These are phyloP conservation scores for Euclidium syriacum DNA, from an alignment of 345 rosid genomes.

Conservation along the genomic window DNA sequence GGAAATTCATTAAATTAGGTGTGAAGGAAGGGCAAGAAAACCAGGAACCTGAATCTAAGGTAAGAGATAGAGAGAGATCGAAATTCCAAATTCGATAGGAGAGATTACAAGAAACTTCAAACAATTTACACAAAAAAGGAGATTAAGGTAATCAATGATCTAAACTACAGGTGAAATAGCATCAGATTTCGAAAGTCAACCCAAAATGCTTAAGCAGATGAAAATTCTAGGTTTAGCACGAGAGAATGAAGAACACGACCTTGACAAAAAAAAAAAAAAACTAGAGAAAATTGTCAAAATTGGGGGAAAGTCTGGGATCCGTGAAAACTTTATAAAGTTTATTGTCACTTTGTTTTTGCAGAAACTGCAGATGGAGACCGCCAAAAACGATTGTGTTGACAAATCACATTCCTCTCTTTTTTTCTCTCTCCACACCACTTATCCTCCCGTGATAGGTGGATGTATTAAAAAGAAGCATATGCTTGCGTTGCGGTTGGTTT, in stretches of 20 bases:
- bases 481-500: too few relatives aligned
- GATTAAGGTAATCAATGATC: neutral
- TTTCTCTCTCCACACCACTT: neutral
- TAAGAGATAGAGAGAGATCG: neutral
- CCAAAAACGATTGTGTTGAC: conserved; percentile 13
- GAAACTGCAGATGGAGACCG: conserved; percentile 18
- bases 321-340: neutral
- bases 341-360: conserved; percentile 6
- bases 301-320: conserved; percentile 23
- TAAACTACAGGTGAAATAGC: neutral
- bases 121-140: neutral
- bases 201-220: neutral
- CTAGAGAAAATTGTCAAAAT: neutral
- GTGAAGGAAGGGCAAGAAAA: neutral
- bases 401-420: neutral
- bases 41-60: conserved; percentile 2
- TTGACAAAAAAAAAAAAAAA: neutral
- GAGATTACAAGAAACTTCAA: neutral
- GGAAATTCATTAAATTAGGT: conserved; percentile 7
- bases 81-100: neutral
- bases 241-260: neutral
- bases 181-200: neutral
- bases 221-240: neutral
- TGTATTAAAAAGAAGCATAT: too few relatives aligned
- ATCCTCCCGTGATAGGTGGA: neutral